Conservation (phyloP, 768 basidiomycete genomes). For the Psilocybe subaeruginosa region DNA sequence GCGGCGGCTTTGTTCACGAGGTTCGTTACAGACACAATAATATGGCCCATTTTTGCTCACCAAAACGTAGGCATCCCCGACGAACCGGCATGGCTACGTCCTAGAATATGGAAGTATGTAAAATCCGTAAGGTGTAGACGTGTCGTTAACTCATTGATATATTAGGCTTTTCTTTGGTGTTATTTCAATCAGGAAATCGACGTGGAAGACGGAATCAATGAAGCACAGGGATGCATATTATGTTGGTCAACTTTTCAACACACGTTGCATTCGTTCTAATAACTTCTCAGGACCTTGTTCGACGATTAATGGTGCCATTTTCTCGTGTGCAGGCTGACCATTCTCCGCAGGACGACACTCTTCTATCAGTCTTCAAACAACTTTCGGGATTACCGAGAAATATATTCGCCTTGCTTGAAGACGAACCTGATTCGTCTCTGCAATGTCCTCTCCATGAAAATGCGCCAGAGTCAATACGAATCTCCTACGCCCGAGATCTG, state of each 20-base stretch:
- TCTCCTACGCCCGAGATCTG: slow-evolving; percentile 53
- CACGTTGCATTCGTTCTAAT: background rate
- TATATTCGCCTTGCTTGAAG: slow-evolving; percentile 52
- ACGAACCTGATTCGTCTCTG: slow-evolving; percentile 47
- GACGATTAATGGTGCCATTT: slow-evolving; percentile 62
- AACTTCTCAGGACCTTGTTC: slow-evolving; percentile 62
- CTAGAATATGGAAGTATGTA: slow-evolving; percentile 77
- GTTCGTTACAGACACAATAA: slow-evolving; percentile 39
- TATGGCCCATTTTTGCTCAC: slow-evolving; percentile 11
- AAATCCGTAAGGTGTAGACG: background rate
- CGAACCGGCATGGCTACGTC: slow-evolving; percentile 75
- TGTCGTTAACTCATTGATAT: slow-evolving; percentile 3
- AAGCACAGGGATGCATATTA: slow-evolving; percentile 76
- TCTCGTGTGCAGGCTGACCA: slow-evolving; percentile 36
- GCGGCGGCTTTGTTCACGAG: slow-evolving; percentile 60
- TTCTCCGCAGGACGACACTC: slow-evolving; percentile 43
- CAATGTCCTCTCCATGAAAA: slow-evolving; percentile 54
- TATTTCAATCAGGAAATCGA: slow-evolving; percentile 56
- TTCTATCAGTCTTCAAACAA: slow-evolving; percentile 56
- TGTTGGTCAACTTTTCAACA: slow-evolving; percentile 40
- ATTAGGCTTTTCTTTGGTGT: slow-evolving; percentile 65
- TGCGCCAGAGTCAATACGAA: slow-evolving; percentile 48
- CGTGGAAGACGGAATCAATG: slow-evolving; percentile 58
- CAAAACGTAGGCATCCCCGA: slow-evolving; percentile 64
- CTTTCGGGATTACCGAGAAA: slow-evolving; percentile 55